Evolutionary conservation across 225 moss, liverwort and hornwort species (phyloP).

Genomic region (Climacium dendroides): DNA sequence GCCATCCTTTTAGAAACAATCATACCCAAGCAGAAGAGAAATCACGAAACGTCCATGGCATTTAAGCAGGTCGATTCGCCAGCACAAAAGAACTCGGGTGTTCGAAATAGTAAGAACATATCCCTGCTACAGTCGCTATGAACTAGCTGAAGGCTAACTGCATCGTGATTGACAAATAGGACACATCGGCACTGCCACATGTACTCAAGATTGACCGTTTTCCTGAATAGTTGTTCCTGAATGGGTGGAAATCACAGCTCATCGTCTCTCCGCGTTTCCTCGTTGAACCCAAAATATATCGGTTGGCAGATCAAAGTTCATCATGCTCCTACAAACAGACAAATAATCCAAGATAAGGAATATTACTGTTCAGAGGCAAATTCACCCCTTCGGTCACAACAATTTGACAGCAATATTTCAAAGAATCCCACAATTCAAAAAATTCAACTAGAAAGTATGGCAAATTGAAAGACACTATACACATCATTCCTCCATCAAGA

Average conservation of each 20-base stretch:
- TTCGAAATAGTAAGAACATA: neutral
- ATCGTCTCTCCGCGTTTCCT: neutral
- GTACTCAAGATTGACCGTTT: neutral
- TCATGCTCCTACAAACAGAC: conserved; percentile 11
- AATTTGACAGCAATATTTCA: neutral
- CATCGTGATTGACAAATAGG: neutral
- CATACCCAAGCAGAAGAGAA: neutral
- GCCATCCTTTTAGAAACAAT: neutral
- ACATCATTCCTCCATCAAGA: neutral
- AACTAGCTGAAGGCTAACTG: neutral
- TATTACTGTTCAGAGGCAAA: neutral
- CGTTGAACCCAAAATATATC: neutral
- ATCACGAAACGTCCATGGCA: neutral
- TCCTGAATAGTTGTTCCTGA: too few relatives aligned
- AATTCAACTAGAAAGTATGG: neutral
- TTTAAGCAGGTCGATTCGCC: neutral
- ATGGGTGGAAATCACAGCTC: too few relatives aligned
- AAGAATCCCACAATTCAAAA: neutral
- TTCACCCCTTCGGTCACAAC: neutral
- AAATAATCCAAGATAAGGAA: neutral
- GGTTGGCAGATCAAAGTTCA: conserved; percentile 1
- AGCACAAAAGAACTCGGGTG: neutral
- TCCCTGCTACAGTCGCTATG: neutral
- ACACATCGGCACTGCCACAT: neutral
- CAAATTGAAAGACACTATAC: neutral